Conservation (phyloP, 768 basidiomycete genomes). For the Ephemerocybe angulata region DNA sequence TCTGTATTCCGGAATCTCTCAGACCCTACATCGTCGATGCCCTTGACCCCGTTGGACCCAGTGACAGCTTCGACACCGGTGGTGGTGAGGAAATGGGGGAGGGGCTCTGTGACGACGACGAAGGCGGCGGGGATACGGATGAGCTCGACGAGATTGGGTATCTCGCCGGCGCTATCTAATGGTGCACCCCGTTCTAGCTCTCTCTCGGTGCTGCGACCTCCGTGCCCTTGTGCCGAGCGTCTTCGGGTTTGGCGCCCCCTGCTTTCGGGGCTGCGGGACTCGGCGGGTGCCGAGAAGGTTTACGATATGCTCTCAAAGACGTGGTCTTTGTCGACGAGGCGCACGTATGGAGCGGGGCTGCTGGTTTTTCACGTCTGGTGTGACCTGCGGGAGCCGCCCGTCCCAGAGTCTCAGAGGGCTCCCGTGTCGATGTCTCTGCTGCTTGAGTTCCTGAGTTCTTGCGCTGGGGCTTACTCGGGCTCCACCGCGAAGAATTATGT, state of each 20-base stretch:
- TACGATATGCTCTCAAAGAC: conserved; percentile 12
- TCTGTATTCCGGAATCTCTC: conserved; percentile 25
- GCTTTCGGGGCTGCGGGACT: too few species aligned
- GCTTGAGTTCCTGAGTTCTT: conserved; percentile 13
- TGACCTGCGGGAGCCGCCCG: neutral
- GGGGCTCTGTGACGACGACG: too few species aligned
- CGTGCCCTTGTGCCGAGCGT: conserved; percentile 18
- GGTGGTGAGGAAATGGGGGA: too few species aligned
- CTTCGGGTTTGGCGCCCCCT: conserved; percentile 14
- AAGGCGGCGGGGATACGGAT: too few species aligned
- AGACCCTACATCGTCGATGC: conserved; percentile 23
- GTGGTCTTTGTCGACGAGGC: conserved; percentile 11
- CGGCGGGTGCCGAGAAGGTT: too few species aligned
- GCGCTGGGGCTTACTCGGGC: conserved; percentile 25
- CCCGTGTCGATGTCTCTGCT: conserved; percentile 22
- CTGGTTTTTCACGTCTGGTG: conserved; percentile 7
- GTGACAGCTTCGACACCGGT: too few species aligned
- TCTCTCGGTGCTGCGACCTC: conserved; percentile 15
- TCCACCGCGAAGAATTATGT: conserved; percentile 20
- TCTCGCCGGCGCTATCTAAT: too few species aligned
- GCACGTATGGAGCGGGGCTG: conserved; percentile 4
- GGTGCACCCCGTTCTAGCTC: too few species aligned
- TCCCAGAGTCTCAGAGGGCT: conserved; percentile 22
- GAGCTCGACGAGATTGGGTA: too few species aligned
- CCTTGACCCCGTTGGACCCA: neutral